A percentile compares a stretch with the other conserved stretches of the same genome.
Conservation (phyloP, 1,139 yeast species). For the Geotrichum australiense region DNA sequence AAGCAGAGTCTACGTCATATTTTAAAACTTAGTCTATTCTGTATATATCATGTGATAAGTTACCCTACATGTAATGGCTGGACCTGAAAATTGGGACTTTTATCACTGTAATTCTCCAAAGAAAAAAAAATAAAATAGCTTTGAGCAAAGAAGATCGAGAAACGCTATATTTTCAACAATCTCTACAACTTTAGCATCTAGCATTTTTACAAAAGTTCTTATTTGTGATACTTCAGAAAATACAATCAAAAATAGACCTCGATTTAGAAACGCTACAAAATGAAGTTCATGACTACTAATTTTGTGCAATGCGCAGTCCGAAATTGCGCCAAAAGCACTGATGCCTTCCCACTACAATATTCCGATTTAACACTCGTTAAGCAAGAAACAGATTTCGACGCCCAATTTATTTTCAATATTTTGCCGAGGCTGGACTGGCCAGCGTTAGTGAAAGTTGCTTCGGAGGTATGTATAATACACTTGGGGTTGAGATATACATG, state of each 20-base stretch:
- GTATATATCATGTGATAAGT: too few species aligned
- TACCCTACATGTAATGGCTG: too few species aligned
- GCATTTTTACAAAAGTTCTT: not conserved
- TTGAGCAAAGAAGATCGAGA: too few species aligned
- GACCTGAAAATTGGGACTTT: too few species aligned
- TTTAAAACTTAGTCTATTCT: too few species aligned
- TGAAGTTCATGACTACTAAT: constrained; percentile 93
- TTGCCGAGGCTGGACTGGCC: constrained; percentile 83
- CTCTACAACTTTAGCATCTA: too few species aligned
- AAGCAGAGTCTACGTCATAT: too few species aligned
- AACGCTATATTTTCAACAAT: too few species aligned
- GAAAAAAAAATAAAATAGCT: too few species aligned
- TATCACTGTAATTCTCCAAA: too few species aligned
- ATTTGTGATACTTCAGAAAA: constrained; percentile 1
- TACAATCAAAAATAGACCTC: too few species aligned
- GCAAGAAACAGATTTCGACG: constrained; percentile 75
- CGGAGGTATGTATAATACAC: constrained; percentile 50
- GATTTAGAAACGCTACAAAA: constrained; percentile 27
- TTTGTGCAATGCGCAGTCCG: constrained; percentile 92
- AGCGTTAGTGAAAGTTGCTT: constrained; percentile 71
- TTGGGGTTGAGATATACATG: not conserved
- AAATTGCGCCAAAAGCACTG: constrained; percentile 64
- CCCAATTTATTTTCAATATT: constrained; percentile 71
- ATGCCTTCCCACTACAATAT: constrained; percentile 75
- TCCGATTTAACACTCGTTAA: constrained; percentile 66